Evolutionary conservation across 441 rosid species (phyloP), one percentile per base, ranked within the genome.

Genomic region (Erodium texanum): DNA sequence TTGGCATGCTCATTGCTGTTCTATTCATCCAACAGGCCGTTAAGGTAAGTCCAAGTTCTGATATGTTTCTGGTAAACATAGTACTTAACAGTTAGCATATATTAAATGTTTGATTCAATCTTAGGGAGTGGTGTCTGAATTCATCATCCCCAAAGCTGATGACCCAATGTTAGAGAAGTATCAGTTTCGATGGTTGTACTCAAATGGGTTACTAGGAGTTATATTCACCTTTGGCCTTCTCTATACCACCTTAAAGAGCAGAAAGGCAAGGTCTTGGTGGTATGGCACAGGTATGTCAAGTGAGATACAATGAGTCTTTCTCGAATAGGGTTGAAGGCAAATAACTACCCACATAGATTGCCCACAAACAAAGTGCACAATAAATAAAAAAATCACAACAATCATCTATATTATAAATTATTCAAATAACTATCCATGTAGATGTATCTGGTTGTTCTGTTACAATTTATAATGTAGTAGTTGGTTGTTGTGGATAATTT

Each of bases 21-120:
- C 92, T 90, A 71, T 93, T 93, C 81, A 75, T 90, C 70, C 96
- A 93, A 77, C 87, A 90, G 81, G 96, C 98, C 79, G 36, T 87
- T 73, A 88, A 81, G 92, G 96, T 93, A 82, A 66, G 23, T 20
- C 61, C 61, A 6, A 50, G 18, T 19, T 18, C 9, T 5, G 24
- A 18, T 54, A 18, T 11, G 24, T n/a, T 24, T 64, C 50, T 66
- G 71, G 67, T 70, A 18, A 54, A 19, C 16, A 20, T 54, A 8
- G 23, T 54, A 18, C 61, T 54, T 19, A 18, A 54, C 61, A 18
- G 5, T 32, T 3, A 32, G 6, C 36, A 32, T 32, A 32, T 32
- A 7, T 7, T 32, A 3, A 19, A 7, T 8, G 61, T 74, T 61
- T 76, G 66, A 32, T 3, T 32, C 36, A 54, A 70, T 65, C n/a